Conservation (phyloP, 805 yeast genomes). For the Ogataea populi-albae region DNA sequence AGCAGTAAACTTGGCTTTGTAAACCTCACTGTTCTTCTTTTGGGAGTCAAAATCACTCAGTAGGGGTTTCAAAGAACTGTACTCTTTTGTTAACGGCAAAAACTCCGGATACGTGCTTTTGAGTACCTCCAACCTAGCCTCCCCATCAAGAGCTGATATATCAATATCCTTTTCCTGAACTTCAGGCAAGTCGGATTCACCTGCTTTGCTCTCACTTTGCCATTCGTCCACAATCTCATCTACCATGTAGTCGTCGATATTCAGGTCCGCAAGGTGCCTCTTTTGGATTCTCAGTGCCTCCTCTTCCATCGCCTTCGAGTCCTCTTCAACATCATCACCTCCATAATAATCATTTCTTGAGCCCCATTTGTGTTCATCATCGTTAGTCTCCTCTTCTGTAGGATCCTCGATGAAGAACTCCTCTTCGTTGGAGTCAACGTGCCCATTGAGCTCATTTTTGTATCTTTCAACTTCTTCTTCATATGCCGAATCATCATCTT, state of each 20-base stretch:
- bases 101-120: constrained; percentile 78
- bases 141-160: constrained; percentile 46
- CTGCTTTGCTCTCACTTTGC: constrained; percentile 42
- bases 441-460: constrained; percentile 36
- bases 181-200: constrained; percentile 40
- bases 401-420: constrained; percentile 38
- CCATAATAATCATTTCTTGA: constrained; percentile 56
- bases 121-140: constrained; percentile 53
- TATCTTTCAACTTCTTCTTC: constrained; percentile 35
- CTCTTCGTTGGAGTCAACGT: constrained; percentile 47
- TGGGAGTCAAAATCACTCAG: constrained; percentile 37
- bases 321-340: constrained; percentile 73
- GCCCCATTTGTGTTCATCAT: constrained; percentile 37
- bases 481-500: constrained; percentile 52
- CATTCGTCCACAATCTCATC: constrained; percentile 81
- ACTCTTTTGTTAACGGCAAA: constrained; percentile 68
- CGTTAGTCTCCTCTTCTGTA: constrained; percentile 27
- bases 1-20: constrained; percentile 59
- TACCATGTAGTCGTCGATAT: constrained; percentile 72
- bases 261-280: constrained; percentile 69
- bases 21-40: constrained; percentile 34
- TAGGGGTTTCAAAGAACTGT: constrained; percentile 39
- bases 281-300: constrained; percentile 89
- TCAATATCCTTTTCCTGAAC: constrained; percentile 40
- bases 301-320: constrained; percentile 72